Base-by-base conservation (phyloP, 345 rosid species). In the Aethionema arabicum region DNA sequence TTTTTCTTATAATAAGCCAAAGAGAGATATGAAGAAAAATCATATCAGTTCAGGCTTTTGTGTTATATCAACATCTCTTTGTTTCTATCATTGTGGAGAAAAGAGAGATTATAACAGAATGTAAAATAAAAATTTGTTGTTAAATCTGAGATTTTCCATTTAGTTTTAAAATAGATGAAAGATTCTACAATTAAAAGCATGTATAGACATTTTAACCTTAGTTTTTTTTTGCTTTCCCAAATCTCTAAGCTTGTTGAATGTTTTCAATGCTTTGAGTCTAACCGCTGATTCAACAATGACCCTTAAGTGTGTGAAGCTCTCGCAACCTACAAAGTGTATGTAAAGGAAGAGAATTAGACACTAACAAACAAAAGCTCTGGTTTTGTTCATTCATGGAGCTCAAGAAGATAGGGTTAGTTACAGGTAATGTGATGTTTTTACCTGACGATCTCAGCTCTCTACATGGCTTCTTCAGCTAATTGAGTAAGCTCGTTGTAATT, bases 361-460 rank as follows among this genome's bases (percentile, higher is more conserved):
- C 3, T 4, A 15, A 31, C 61, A 71, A 41, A n/a, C n/a, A 7
- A n/a, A 41, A 11, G 53, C 14, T 54, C 33, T 0, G 10, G 40
- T 61, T 53, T 30, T 15, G 8, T 61, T 7, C 15, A 56, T 11
- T 16, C 36, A 37, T 36, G 11, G 6, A 41, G 11, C 13, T 49
- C 57, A 12, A 37, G n/a, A 29, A 36, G 37, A 4, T 7, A 38
- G 27, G 9, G 13, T 59, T 48, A 36, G 8, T 29, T 46, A 52
- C 6, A 42, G 11, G 40, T 42, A 32, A 11, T 9, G 6, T 38
- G 12, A 46, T 21, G 65, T 12, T 3, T 52, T 40, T 72, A 93
- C 97, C 99, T 84, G 8, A 97, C 95, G 48, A 93, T 93, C 78
- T 93, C 99, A 21, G 99, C 97, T 75, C 97, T 84, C 73, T 97